Evolutionary conservation across 192 early-diverging fungal genomes (phyloP), one percentile per base, ranked within the genome.

Genomic region (Backusella macrospora): DNA sequence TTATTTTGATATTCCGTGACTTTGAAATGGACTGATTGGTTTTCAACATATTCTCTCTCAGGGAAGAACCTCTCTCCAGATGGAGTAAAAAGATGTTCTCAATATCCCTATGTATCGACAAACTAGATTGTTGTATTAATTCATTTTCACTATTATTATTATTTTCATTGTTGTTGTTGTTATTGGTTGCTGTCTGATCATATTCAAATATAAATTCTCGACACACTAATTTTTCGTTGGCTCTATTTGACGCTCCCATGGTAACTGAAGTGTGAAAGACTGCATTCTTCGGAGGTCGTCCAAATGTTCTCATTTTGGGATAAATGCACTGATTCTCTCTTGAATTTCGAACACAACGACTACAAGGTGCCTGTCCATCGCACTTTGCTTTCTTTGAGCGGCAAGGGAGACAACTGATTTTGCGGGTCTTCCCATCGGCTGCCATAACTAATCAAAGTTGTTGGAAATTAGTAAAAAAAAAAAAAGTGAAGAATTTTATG

Each of bases 221-320:
- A 47, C 65, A 74, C 14, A 74, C 65, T 23, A 59, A 23, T 7
- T 13, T 59, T 59, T 59, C 52, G 26, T 59, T 59, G 3, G 52
- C 52, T 18, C 26, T 18, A 49, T 21, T 59, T 59, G 52, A 23
- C 9, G 52, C 21, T 38, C 45, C 55, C 49, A 42, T 16, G 13
- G 73, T 52, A 4, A 75, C 70, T 39, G 71, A 59, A 39, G 70
- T 73, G 18, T 79, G 75, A 6, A 79, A 62, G 12, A 79, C 78
- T 12, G 73, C 73, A 34, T 79, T 79, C 44, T 79, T 79, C 0
- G 78, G 68, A 14, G 78, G 78, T 38, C 78, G 73, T 18, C 78
- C 78, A 16, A 71, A 73, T 43, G 62, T 39, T 38, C 78, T 73
- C 12, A 73, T 48, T 39, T 64, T 37, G 3, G 29, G 45, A 43